Evolutionary conservation across 2,329 filamentous ascomycete species (phyloP), one percentile per base, ranked within the genome.

Genomic region (Nakataea oryzae): DNA sequence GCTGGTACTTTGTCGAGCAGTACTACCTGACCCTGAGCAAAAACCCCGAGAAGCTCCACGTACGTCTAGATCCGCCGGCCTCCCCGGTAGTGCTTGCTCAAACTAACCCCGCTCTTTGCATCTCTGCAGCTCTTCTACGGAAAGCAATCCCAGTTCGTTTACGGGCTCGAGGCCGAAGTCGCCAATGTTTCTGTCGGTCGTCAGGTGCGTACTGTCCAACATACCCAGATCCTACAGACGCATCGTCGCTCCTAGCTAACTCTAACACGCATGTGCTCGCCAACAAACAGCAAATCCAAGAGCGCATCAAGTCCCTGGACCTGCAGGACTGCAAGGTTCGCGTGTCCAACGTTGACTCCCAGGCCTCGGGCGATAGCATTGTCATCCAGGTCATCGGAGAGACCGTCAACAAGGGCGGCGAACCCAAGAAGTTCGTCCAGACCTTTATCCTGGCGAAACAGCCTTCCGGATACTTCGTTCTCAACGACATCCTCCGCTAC

Each of bases 1-100:
- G 92, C 76, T 99, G 95, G 95, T 97, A 93, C 80, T 99, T 99
- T 70, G 95, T 99, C 63, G 93, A 97, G 84, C 92, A 96, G 77
- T 99, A 97, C 82, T 99, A 99, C 79, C 97, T 91, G 69, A 99
- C 92, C 65, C 80, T 99, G 72, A 97, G 93, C 86, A 93, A 93
- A 78, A 90, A 81, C 67, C 93, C 95, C 27, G 92, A 96, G 73
- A 96, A 95, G 78, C 89, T 99, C 70, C 93, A 92, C 73, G 85
- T 88, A 77, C 70, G 84, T 77, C 47, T 34, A 55, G 57, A 62
- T 47, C 28, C 26, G 9, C 54, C 34, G 32, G 17, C 32, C n/a
- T 24, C 58, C 9, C n/a, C 32, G 28, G n/a, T 24, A 21, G 26
- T 9, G 26, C 2, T 56, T 21, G n/a, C 11, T n/a, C 14, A 28